phyloP scores from a whole-genome alignment of 345 rosid genomes.

The Gossypioides kirkii region DNA sequence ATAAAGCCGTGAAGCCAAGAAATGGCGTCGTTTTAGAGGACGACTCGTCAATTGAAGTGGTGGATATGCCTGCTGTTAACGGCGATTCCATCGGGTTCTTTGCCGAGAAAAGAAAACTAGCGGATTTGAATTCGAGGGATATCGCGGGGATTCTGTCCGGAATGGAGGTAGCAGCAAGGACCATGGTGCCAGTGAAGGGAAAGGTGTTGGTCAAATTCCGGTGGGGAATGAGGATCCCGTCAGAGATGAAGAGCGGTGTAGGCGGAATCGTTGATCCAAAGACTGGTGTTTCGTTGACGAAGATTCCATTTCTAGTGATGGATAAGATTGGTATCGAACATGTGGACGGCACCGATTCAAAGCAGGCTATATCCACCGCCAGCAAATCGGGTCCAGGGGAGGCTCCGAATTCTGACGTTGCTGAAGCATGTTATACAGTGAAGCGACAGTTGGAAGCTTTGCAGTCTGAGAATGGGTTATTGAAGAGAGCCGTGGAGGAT shows the following conservation, averaged over 20 bases:
- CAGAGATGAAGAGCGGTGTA: conserved; percentile 37
- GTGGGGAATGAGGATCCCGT: conserved; percentile 92
- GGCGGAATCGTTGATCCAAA: conserved; percentile 28
- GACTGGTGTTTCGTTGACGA: conserved; percentile 47
- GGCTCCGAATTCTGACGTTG: conserved; percentile 34
- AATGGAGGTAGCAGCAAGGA: conserved; percentile 66
- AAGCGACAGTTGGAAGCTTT: conserved; percentile 62
- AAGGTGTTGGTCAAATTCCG: conserved; percentile 64
- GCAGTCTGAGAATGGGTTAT: conserved; percentile 54
- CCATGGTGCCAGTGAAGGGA: conserved; percentile 61
- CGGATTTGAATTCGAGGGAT: conserved; percentile 35
- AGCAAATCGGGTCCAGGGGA: conserved; percentile 9
- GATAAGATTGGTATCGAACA: conserved; percentile 89
- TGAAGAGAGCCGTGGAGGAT: conserved; percentile 73
- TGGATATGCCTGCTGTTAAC: conserved; percentile 37
- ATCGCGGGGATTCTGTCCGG: conserved; percentile 49
- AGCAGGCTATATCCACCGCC: conserved; percentile 10
- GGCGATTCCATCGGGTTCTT: conserved; percentile 20
- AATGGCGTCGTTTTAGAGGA: conserved; percentile 38
- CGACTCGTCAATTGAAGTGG: conserved; percentile 58
- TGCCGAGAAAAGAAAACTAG: conserved; percentile 33
- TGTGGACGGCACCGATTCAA: conserved; percentile 34
- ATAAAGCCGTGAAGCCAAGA: conserved; percentile 15
- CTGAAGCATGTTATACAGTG: conserved; percentile 44
- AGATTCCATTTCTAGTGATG: conserved; percentile 74